phyloP scores from a whole-genome alignment of 2,329 filamentous ascomycete genomes.

The Pleoardoris graminearum region DNA sequence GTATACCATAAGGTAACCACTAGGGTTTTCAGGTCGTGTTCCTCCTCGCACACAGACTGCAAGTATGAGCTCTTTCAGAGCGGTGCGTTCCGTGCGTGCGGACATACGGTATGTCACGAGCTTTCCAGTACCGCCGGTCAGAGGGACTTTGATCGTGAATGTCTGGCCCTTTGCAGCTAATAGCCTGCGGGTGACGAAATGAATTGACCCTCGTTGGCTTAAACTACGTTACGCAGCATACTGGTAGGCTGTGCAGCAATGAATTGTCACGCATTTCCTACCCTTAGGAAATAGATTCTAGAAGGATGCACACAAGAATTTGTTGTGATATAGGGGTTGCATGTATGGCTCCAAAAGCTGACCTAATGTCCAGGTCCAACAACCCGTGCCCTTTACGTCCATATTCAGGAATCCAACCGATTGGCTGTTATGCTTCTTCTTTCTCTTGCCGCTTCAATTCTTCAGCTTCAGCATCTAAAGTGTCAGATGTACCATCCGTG shows the following conservation, averaged over 20 bases:
- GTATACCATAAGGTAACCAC: too few relatives aligned
- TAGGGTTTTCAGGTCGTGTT: too few relatives aligned
- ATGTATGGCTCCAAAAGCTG: not conserved
- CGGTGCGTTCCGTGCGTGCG: constrained; percentile 10
- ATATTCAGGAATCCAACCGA: too few relatives aligned
- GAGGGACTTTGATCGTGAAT: not conserved
- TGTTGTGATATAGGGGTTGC: not conserved
- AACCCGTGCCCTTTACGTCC: not conserved
- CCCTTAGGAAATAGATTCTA: too few relatives aligned
- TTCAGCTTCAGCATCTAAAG: not conserved
- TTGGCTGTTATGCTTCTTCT: not conserved
- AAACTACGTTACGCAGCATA: too few relatives aligned
- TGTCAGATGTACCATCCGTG: not conserved
- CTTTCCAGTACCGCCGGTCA: not conserved
- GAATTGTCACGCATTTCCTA: too few relatives aligned
- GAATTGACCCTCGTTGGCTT: too few relatives aligned
- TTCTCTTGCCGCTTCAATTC: not conserved
- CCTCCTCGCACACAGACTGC: not conserved
- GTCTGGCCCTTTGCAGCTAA: not conserved
- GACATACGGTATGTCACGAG: constrained; percentile 8
- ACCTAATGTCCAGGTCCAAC: not conserved
- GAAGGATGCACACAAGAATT: not conserved
- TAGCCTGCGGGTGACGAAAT: too few relatives aligned
- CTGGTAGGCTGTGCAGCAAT: too few relatives aligned
- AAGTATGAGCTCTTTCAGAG: not conserved